Base-by-base conservation (phyloP, 768 basidiomycete genomes). In the Dentipellis fragilis region DNA sequence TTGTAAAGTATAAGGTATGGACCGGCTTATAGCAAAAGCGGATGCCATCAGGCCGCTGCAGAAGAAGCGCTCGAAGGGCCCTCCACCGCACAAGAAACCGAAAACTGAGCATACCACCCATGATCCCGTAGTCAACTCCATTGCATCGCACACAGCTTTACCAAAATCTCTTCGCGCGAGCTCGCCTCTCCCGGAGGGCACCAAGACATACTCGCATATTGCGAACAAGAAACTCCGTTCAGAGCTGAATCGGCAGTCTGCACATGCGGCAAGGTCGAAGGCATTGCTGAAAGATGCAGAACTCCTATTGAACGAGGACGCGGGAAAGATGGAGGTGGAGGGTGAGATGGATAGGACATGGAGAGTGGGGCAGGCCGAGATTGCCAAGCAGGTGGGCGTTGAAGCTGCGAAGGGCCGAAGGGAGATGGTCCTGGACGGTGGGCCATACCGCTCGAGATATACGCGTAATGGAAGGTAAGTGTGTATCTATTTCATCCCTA, bases 401-500 rank as follows among this genome's bases (percentile, higher is more conserved):
- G 93, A 94, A 62, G 89, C 90, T 11, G 81, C 83, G 10, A 77
- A 72, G 51, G 89, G 92, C 16, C 72, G 86, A 48, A 83, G 78
- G 64, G 91, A 93, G 66, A 80, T 87, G 73, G 83, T 78, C 57
- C 69, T 99, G 45, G 89, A 94, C 57, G 85, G 86, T 11, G 95
- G 95, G 0, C 87, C 87, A 2, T 95, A 95, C 66, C 74, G 83
- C 49, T 78, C 84, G 40, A 79, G 91, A 61, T 96, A 94, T 72
- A 91, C 92, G 19, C 74, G 87, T 62, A 95, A 99, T 66, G 96
- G 96, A 62, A 77, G 92, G 89, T 91, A 49, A 64, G 80, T 73
- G 29, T 2, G 17, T 1, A 4, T 3, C 16, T 42, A 50, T 36
- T 21, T 46, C 45, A 45, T 51, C 16, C 23, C 10, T 49, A 17